phyloP scores from a whole-genome alignment of 2,329 filamentous ascomycete species.

The Pseudonectria buxi region DNA sequence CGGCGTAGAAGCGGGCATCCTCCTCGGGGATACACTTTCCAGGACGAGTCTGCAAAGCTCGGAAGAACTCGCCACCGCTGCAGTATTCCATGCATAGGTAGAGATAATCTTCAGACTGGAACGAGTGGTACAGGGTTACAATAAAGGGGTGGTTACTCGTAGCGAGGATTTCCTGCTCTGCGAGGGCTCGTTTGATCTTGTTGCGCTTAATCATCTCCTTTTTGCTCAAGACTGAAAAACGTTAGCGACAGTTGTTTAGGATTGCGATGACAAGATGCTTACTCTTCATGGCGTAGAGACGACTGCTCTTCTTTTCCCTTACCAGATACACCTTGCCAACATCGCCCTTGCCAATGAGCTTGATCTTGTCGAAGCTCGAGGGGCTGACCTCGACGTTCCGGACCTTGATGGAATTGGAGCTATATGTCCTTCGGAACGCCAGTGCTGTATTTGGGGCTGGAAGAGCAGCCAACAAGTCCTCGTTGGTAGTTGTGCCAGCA shows the following conservation, averaged over 20 bases:
- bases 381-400: slow-evolving; percentile 94
- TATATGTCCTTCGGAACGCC: slow-evolving; percentile 90
- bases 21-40: slow-evolving; percentile 98
- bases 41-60: slow-evolving; percentile 88
- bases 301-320: slow-evolving; percentile 91
- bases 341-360: slow-evolving; percentile 96
- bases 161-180: slow-evolving; percentile 94
- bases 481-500: slow-evolving; percentile 35
- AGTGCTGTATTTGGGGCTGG: slow-evolving; percentile 61
- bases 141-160: slow-evolving; percentile 99
- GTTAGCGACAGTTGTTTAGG: slow-evolving; percentile 27
- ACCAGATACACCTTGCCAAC: slow-evolving; percentile 98
- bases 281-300: slow-evolving; percentile 99
- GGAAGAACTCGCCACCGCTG: slow-evolving; percentile 96
- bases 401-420: slow-evolving; percentile 98
- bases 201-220: slow-evolving; percentile 99
- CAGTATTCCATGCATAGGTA: slow-evolving; percentile 99
- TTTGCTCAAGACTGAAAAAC: slow-evolving; percentile 77
- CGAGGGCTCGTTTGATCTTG: slow-evolving; percentile 97
- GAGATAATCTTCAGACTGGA: slow-evolving; percentile 96
- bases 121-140: slow-evolving; percentile 96
- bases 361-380: slow-evolving; percentile 98
- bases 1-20: slow-evolving; percentile 93
- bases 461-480: slow-evolving; percentile 53
- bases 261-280: slow-evolving; percentile 19